phyloP scores from a whole-genome alignment of 495 filamentous ascomycete species.

The Pyrenopolyporus hunteri region DNA sequence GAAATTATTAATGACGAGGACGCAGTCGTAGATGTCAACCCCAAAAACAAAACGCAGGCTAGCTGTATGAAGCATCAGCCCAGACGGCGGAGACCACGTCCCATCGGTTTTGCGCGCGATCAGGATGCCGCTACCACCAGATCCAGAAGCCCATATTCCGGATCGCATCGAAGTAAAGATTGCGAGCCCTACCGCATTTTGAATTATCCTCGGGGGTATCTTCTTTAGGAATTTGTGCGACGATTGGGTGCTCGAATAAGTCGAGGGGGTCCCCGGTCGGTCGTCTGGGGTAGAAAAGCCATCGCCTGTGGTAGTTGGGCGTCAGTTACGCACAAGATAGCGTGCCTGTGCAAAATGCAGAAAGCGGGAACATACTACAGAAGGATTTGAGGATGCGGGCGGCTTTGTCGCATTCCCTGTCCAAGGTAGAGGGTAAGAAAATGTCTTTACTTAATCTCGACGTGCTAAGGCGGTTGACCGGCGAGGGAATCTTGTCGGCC shows the following conservation, averaged over 20 bases:
- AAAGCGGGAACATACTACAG: conserved; percentile 60
- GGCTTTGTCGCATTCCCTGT: conserved; percentile 86
- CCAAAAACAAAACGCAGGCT: conserved; percentile 87
- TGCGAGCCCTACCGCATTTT: conserved; percentile 83
- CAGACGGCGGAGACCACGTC: conserved; percentile 86
- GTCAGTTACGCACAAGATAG: conserved; percentile 16
- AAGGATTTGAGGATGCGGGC: conserved; percentile 84
- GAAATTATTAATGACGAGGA: conserved; percentile 85
- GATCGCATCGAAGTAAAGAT: conserved; percentile 95
- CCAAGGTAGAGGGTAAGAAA: conserved; percentile 81
- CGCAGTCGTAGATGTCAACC: conserved; percentile 92
- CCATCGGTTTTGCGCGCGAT: conserved; percentile 80
- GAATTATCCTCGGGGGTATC: conserved; percentile 81
- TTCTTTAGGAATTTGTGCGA: conserved; percentile 69
- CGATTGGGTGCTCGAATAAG: conserved; percentile 38
- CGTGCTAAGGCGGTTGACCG: conserved; percentile 45
- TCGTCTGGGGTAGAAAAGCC: conserved; percentile 52
- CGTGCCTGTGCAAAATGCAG: neutral
- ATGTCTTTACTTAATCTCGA: conserved; percentile 59
- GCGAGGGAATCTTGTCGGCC: conserved; percentile 51
- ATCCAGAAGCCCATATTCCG: conserved; percentile 88
- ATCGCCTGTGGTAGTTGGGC: conserved; percentile 44
- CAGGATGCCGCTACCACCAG: conserved; percentile 82
- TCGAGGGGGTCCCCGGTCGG: conserved; percentile 43
- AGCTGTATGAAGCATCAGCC: conserved; percentile 84